Evolutionary conservation across 495 filamentous ascomycete species (phyloP).

Genomic region (Xylaria bambusicola): DNA sequence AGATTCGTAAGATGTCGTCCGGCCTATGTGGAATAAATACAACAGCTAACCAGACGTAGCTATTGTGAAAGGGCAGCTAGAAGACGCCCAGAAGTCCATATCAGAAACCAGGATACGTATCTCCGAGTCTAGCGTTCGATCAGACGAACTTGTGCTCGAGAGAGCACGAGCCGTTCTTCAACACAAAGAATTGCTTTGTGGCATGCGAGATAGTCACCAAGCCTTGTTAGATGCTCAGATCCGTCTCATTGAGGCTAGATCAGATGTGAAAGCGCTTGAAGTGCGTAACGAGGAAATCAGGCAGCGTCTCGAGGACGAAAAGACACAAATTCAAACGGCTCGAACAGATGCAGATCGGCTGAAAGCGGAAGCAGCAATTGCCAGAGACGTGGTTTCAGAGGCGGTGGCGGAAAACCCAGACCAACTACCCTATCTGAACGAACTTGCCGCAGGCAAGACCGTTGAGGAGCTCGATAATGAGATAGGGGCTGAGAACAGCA

Average conservation of each 20-base stretch:
- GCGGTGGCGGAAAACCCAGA: conserved; percentile 39
- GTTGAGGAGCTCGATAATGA: conserved; percentile 70
- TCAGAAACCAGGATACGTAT: conserved; percentile 28
- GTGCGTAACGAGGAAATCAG: conserved; percentile 61
- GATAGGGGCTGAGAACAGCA: conserved; percentile 71
- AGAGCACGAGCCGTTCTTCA: conserved; percentile 65
- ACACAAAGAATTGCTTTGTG: conserved; percentile 58
- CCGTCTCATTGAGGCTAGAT: conserved; percentile 72
- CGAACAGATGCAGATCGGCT: conserved; percentile 30
- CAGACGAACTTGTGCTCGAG: conserved; percentile 59
- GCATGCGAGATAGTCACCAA: conserved; percentile 60
- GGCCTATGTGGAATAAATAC: not conserved
- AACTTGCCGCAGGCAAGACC: conserved; percentile 41
- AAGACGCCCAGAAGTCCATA: conserved; percentile 44
- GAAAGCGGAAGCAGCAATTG: conserved; percentile 28
- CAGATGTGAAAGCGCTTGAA: conserved; percentile 68
- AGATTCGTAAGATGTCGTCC: conserved; percentile 56
- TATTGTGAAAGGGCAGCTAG: conserved; percentile 54
- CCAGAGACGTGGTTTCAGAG: conserved; percentile 35
- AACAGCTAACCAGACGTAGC: conserved; percentile 41
- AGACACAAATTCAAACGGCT: conserved; percentile 18
- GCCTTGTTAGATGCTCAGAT: conserved; percentile 68
- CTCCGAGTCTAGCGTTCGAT: conserved; percentile 45
- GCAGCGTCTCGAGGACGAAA: conserved; percentile 51
- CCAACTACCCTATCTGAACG: conserved; percentile 32